Conservation (phyloP, 768 basidiomycete genomes). For the Phylloporus scabripes region DNA sequence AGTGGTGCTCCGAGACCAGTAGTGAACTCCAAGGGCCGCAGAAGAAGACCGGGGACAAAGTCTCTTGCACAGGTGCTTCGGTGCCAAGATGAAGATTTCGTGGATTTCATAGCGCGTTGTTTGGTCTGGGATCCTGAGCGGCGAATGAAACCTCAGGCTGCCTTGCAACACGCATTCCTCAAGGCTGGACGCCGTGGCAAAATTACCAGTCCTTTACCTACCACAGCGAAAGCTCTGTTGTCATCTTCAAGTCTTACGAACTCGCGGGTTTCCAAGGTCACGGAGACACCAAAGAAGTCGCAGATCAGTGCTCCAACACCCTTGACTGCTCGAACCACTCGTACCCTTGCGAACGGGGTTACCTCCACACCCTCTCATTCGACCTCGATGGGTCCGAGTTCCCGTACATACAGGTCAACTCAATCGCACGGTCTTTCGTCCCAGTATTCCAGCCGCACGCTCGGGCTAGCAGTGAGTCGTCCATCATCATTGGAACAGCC, state of each 20-base stretch:
- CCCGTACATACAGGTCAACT: constrained; percentile 62
- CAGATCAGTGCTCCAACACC: constrained; percentile 87
- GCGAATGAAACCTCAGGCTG: constrained; percentile 88
- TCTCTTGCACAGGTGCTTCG: constrained; percentile 84
- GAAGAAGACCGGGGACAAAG: constrained; percentile 88
- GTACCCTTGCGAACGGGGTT: constrained; percentile 45
- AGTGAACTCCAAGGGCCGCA: constrained; percentile 93
- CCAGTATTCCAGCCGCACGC: constrained; percentile 71
- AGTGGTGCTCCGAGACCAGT: constrained; percentile 91
- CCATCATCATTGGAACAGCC: constrained; percentile 32
- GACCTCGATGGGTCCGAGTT: constrained; percentile 53
- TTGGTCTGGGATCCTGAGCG: constrained; percentile 98
- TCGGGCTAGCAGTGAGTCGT: constrained; percentile 63
- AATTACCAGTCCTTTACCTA: constrained; percentile 36
- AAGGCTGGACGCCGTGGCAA: constrained; percentile 57
- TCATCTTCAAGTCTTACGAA: constrained; percentile 52
- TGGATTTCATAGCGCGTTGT: constrained; percentile 96
- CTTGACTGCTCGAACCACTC: constrained; percentile 68
- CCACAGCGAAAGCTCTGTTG: constrained; percentile 49
- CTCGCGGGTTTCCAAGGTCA: constrained; percentile 47
- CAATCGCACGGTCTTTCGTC: constrained; percentile 65
- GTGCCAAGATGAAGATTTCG: constrained; percentile 89
- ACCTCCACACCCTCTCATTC: constrained; percentile 58
- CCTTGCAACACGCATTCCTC: constrained; percentile 88
- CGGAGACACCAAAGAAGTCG: constrained; percentile 83